Evolutionary conservation across 176 grass and related monocot species (phyloP), one percentile per base, ranked within the genome.

Genomic region (bread wheat (Triticum aestivum)): DNA sequence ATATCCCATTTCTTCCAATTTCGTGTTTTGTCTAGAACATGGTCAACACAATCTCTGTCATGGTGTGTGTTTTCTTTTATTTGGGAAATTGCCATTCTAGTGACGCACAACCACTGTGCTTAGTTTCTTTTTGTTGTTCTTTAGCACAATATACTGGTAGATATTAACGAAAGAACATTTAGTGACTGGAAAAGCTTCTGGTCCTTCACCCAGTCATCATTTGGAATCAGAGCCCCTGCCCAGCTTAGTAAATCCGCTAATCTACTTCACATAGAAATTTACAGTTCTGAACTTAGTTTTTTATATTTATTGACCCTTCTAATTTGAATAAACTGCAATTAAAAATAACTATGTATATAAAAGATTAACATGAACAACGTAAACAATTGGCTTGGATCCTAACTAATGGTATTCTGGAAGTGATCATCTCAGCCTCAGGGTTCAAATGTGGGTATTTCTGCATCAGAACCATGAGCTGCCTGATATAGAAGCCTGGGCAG

Each of bases 391-490:
- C 27, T n/a, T 86, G 21, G 20, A 86, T 89, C 49, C 62, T 86
- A 77, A 32, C 63, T 89, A 69, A 86, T n/a, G 10, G 15, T 77
- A 77, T 80, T 87, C 45, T 80, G 45, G 9, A 49, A 80, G 27
- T 59, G 45, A 68, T 34, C 33, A 92, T 88, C 61, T 92, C 83
- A 96, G 21, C 84, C 61, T 92, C 83, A 96, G 21, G 84, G 92
- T 80, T 96, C 83, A 91, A 98, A 98, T 89, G 97, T 96, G 68
- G 94, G 97, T 58, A 96, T 76, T 89, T 96, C 84, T 80, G 80
- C 87, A 76, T 85, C 66, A 20, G 72, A 79, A 59, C 97, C 94
- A 88, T 90, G 79, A 58, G 83, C 58, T 54, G 89, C 85, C 44
- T 87, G 90, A 42, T 96, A 98, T 24, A 98, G 68, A 89, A 94